A percentile compares a stretch with the other conserved stretches of the same genome.
phyloP scores from a whole-genome alignment of 306 rosid genomes.

The Cicer judaicum region DNA sequence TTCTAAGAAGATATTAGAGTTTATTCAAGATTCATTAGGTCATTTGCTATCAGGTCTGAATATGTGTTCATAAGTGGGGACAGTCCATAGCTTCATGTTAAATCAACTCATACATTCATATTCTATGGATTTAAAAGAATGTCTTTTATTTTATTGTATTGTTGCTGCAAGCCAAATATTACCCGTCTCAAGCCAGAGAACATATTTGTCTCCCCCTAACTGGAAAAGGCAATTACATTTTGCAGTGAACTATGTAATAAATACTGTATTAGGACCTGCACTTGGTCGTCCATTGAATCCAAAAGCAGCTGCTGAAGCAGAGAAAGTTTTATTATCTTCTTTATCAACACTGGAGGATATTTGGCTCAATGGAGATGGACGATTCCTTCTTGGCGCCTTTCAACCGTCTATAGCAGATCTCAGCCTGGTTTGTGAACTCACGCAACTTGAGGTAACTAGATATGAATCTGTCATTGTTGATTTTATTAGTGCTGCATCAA shows the following conservation, averaged over 20 bases:
- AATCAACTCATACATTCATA: slow-evolving; percentile 4
- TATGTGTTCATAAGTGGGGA: too few relatives aligned
- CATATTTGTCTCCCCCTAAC: neutral
- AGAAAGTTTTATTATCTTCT: slow-evolving; percentile 63
- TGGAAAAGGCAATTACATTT: slow-evolving; percentile 28
- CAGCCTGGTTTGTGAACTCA: slow-evolving; percentile 80
- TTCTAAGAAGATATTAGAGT: too few relatives aligned
- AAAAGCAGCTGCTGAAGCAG: slow-evolving; percentile 72
- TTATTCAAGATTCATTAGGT: too few relatives aligned
- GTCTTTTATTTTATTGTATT: neutral
- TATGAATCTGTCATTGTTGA: slow-evolving; percentile 9
- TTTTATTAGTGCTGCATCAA: slow-evolving; percentile 21
- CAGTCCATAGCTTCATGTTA: slow-evolving; percentile 18
- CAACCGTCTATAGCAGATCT: slow-evolving; percentile 86
- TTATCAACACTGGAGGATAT: slow-evolving; percentile 69
- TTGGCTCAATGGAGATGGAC: slow-evolving; percentile 77
- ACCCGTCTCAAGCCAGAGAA: neutral
- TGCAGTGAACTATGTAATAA: slow-evolving; percentile 59
- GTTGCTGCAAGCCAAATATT: neutral
- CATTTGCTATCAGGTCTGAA: too few relatives aligned
- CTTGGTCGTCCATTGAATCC: slow-evolving; percentile 59
- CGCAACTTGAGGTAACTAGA: slow-evolving; percentile 80
- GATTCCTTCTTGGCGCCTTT: slow-evolving; percentile 64
- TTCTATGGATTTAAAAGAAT: neutral
- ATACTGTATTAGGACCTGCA: slow-evolving; percentile 71